A percentile compares a stretch with the other conserved stretches of the same genome.
phyloP scores from a whole-genome alignment of 257 asterid genomes.

The Forsythia viridissima region DNA sequence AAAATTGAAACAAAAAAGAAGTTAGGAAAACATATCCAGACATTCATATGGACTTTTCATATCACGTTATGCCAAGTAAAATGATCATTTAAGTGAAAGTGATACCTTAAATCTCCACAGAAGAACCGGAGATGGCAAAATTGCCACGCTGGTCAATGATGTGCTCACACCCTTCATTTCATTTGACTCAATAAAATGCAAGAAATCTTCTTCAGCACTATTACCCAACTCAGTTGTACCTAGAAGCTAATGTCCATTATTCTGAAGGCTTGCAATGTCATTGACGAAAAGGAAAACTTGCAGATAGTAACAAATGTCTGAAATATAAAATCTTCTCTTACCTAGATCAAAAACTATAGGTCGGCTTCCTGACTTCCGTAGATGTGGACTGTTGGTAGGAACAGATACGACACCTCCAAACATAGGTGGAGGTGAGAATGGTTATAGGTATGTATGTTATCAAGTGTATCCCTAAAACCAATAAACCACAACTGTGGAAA shows the following conservation, averaged over 20 bases:
- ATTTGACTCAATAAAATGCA: constrained; percentile 48
- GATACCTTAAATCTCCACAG: constrained; percentile 96
- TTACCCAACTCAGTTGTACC: constrained; percentile 56
- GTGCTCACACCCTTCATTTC: constrained; percentile 75
- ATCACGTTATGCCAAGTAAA: not conserved
- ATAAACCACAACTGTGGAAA: constrained; percentile 31
- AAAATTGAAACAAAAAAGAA: not conserved
- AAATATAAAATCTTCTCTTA: constrained; percentile 31
- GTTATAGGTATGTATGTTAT: constrained; percentile 26
- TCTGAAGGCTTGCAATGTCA: constrained; percentile 6
- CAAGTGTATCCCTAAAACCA: constrained; percentile 25
- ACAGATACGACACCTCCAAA: constrained; percentile 72
- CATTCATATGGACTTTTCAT: not conserved
- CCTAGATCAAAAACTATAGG: constrained; percentile 81
- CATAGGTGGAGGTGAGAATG: constrained; percentile 74
- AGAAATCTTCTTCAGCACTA: constrained; percentile 55
- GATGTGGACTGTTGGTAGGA: constrained; percentile 80
- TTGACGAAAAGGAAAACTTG: constrained; percentile 3
- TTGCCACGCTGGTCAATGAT: constrained; percentile 66
- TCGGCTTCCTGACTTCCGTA: constrained; percentile 95
- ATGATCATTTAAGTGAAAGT: constrained; percentile 1
- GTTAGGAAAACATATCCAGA: not conserved
- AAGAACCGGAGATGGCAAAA: constrained; percentile 82
- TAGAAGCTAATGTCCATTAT: constrained; percentile 23
- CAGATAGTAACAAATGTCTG: not conserved